These are phyloP conservation scores for Aphelidium insulamus DNA, from an alignment of 371 early-diverging fungal species.

Conservation along the genomic window DNA sequence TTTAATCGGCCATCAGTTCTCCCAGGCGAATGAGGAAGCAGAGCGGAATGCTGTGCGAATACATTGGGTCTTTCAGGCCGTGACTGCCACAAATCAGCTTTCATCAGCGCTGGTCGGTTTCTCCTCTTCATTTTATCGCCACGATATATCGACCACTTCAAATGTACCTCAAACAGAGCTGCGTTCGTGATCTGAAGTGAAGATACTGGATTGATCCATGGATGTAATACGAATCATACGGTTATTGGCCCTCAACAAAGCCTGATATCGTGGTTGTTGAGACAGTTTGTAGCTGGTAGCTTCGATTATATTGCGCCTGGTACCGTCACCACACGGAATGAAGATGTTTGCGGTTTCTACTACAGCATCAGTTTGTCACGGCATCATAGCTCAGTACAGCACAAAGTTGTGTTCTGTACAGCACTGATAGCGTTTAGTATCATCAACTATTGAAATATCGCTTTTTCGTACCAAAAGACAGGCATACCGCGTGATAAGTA, in stretches of 20 bases:
- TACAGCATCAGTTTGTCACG: constrained; percentile 4
- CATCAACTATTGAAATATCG: constrained; percentile 52
- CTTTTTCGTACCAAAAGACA: constrained; percentile 51
- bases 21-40: constrained; percentile 32
- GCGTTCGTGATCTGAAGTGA: constrained; percentile 12
- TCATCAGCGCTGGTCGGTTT: constrained; percentile 16
- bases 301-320: constrained; percentile 30
- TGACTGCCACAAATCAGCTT: constrained; percentile 37
- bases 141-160: constrained; percentile 6
- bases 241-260: constrained; percentile 15
- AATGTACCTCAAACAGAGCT: constrained; percentile 4
- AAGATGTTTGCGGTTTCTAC: constrained; percentile 19
- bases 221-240: constrained; percentile 16
- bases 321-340: constrained; percentile 25
- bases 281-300: constrained; percentile 24
- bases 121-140: constrained; percentile 42
- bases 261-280: constrained; percentile 12
- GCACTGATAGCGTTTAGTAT: constrained; percentile 37
- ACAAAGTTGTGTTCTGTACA: constrained; percentile 25
- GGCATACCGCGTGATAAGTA: constrained; percentile 5
- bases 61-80: constrained; percentile 33
- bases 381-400: constrained; percentile 5
- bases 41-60: constrained; percentile 67
- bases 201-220: constrained; percentile 12
- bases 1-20: constrained; percentile 40